Evolutionary conservation across 2,329 filamentous ascomycete species (phyloP).

Genomic region (Colletotrichum acutatum): DNA sequence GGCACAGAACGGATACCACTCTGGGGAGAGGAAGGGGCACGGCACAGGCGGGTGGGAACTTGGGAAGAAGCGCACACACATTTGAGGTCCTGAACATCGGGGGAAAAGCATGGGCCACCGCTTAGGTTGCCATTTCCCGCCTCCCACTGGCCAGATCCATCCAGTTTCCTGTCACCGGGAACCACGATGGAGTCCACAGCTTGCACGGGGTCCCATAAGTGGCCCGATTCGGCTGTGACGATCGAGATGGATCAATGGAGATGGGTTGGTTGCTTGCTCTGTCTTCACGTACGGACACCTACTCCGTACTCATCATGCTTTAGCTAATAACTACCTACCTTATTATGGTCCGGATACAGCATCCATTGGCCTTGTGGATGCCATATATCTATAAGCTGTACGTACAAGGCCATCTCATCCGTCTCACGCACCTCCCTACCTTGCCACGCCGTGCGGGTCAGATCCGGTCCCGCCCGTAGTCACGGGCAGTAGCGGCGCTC

Average conservation of each 20-base stretch:
- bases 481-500: not conserved
- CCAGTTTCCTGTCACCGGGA: constrained; percentile 27
- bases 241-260: not conserved
- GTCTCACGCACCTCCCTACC: not conserved
- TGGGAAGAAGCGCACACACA: not conserved
- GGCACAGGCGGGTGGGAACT: not conserved
- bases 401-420: not conserved
- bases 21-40: not conserved
- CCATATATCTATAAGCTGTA: not conserved
- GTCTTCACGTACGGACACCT: too few species aligned
- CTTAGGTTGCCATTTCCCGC: constrained; percentile 16
- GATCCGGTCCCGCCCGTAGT: constrained; percentile 15
- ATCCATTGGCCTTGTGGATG: too few species aligned
- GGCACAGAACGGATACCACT: too few species aligned
- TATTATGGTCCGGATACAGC: too few species aligned
- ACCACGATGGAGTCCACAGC: constrained; percentile 1
- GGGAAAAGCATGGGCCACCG: constrained; percentile 31
- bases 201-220: not conserved
- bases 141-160: constrained; percentile 23
- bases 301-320: too few species aligned
- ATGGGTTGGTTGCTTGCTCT: not conserved
- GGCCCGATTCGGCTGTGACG: not conserved
- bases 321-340: too few species aligned
- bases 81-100: not conserved
- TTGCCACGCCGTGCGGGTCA: constrained; percentile 3